Percentiles rank a stretch among this genome's conserved stretches.
phyloP scores from a whole-genome alignment of 2,329 filamentous ascomycete genomes.

The Aspergillus awamori region DNA sequence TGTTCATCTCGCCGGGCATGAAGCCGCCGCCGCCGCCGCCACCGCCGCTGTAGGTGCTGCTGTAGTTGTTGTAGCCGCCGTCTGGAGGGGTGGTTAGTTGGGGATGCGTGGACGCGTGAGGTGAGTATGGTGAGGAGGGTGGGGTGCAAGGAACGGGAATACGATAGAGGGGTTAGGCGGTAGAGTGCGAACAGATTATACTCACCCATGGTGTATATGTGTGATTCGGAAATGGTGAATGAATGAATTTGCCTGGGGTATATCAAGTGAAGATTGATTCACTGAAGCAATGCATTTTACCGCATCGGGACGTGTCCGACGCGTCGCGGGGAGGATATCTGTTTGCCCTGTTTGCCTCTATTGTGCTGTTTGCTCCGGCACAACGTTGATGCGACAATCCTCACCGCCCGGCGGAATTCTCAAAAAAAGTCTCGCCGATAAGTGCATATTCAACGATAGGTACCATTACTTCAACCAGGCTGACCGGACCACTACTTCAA shows the following conservation, averaged over 20 bases:
- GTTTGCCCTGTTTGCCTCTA: constrained; percentile 22
- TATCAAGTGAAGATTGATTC: constrained; percentile 7
- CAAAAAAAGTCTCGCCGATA: constrained; percentile 23
- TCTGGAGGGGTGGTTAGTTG: constrained; percentile 6
- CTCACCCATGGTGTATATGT: constrained; percentile 34
- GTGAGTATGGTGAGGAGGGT: neutral
- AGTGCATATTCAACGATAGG: constrained; percentile 2
- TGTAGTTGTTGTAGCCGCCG: constrained; percentile 34
- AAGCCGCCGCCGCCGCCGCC: constrained; percentile 63
- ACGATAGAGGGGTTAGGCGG: neutral
- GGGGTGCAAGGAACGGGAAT: neutral
- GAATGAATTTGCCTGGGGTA: neutral
- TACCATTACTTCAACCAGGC: neutral
- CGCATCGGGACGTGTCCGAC: constrained; percentile 44
- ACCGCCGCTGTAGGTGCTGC: constrained; percentile 58
- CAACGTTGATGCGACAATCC: constrained; percentile 17
- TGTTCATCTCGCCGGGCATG: constrained; percentile 55
- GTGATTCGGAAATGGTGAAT: neutral
- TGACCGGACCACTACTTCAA: constrained; percentile 18
- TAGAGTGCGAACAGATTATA: neutral
- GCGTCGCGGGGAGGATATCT: constrained; percentile 34
- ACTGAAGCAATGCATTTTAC: constrained; percentile 35
- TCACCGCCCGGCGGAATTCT: constrained; percentile 37
- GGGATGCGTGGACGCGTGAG: neutral
- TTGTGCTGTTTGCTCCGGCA: constrained; percentile 14